Evolutionary conservation across 192 early-diverging fungal genomes (phyloP).

Genomic region (Irineochytrium annulatum): DNA sequence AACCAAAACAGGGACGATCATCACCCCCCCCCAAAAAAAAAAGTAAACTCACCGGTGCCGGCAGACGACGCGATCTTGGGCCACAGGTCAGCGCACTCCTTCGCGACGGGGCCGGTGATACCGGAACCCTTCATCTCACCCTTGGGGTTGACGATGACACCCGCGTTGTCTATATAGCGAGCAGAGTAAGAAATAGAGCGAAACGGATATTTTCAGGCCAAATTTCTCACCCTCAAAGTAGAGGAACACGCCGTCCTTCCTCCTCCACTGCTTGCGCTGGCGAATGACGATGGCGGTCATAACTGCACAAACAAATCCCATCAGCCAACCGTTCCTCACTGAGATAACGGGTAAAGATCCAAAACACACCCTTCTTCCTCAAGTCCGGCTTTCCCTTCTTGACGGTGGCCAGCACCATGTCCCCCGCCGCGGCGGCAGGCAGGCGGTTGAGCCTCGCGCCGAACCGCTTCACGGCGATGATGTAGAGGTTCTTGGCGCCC

Average conservation of each 20-base stretch:
- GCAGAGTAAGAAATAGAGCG: neutral
- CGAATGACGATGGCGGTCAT: slow-evolving; percentile 98
- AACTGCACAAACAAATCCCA: slow-evolving; percentile 49
- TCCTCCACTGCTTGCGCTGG: slow-evolving; percentile 99
- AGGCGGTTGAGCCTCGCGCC: slow-evolving; percentile 95
- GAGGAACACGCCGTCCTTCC: slow-evolving; percentile 97
- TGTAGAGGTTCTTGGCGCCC: slow-evolving; percentile 99
- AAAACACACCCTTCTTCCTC: slow-evolving; percentile 91
- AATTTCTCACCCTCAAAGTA: slow-evolving; percentile 80
- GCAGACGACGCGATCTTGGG: slow-evolving; percentile 92
- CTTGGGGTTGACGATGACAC: slow-evolving; percentile 99
- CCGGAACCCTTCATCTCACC: slow-evolving; percentile 99
- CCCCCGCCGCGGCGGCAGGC: slow-evolving; percentile 96
- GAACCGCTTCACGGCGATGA: slow-evolving; percentile 95
- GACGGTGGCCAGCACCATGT: slow-evolving; percentile 99
- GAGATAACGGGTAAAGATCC: neutral
- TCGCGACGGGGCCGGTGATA: slow-evolving; percentile 99
- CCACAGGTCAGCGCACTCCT: slow-evolving; percentile 99
- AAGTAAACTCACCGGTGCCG: slow-evolving; percentile 32
- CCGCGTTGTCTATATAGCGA: slow-evolving; percentile 83
- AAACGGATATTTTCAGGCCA: neutral
- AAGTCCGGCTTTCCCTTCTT: slow-evolving; percentile 99
- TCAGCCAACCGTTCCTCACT: neutral
- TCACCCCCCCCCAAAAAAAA: no score
- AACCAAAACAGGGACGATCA: no score